Base-by-base conservation (phyloP, 1,284 basidiomycete species). In the Pseudozyma tsukubaensis region DNA sequence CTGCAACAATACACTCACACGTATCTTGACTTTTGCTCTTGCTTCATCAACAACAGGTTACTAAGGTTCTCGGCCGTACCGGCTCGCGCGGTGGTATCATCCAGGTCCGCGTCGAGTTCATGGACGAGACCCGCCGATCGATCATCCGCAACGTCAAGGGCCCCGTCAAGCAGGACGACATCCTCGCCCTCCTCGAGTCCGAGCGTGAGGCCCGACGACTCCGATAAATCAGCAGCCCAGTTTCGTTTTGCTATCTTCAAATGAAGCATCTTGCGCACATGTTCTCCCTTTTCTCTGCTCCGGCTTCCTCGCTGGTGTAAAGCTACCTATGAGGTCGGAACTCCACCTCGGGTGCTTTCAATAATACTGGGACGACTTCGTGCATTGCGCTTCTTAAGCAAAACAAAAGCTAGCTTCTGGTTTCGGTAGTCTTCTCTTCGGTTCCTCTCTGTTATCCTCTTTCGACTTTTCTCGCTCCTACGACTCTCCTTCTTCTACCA, bases 61-160 rank as follows among this genome's bases (percentile, higher is more conserved):
- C 76, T 59, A 83, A 97, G 93, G 94, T 98, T 86, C 91, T 99
- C 85, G 97, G 97, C 86, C 91, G 97, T 85, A 99, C 97, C 85
- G 97, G 97, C 78, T 98, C 96, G 84, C 94, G 97, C 86, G 97
- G 97, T 88, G 95, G 95, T 89, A 95, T 99, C 83, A 99, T 94
- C 78, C 97, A 99, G 89, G 95, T 98, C 87, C 94, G 96, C 81
- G 97, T 99, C 82, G 96, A 99, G 87, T 98, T 99, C 89, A 92
- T 99, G 92, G 96, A 99, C 87, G 96, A 99, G 86, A 91, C 92
- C 59, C 91, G 91, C 81, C 93, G 97, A 83, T 92, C 92, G 78
- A 97, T 99, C 87, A 97, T 99, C 88, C 93, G 96, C 81, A 99
- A 99, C 89, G 97, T 99, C 84, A 99, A 99, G 89, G 97, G 97